Percentiles rank a stretch among this genome's conserved stretches.
phyloP scores from a whole-genome alignment of 1,284 basidiomycete genomes.

The Trametes sp. region DNA sequence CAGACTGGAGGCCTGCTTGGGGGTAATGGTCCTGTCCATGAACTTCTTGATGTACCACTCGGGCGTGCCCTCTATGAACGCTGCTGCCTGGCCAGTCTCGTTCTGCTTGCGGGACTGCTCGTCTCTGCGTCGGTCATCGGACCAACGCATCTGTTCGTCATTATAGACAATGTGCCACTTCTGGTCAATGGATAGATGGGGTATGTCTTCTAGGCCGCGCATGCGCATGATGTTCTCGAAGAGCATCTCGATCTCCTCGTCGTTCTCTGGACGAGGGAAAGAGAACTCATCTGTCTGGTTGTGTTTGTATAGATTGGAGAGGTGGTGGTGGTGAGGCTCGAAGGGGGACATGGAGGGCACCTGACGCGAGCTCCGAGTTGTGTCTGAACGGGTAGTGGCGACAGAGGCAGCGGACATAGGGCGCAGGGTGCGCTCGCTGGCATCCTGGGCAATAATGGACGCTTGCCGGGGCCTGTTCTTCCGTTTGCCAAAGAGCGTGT shows the following conservation, averaged over 20 bases:
- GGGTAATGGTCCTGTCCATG: conserved; percentile 84
- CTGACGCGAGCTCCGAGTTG: conserved; percentile 66
- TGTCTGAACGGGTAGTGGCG: conserved; percentile 67
- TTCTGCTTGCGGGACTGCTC: conserved; percentile 66
- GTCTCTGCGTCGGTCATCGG: conserved; percentile 68
- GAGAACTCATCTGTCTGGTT: conserved; percentile 66
- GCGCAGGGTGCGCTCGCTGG: conserved; percentile 60
- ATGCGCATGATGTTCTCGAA: conserved; percentile 80
- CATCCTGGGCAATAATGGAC: conserved; percentile 53
- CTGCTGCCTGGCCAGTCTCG: conserved; percentile 59
- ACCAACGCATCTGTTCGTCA: conserved; percentile 84
- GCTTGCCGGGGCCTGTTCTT: conserved; percentile 57
- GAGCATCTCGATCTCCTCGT: conserved; percentile 78
- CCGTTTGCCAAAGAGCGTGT: conserved; percentile 62
- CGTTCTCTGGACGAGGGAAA: conserved; percentile 76
- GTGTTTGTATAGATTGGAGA: conserved; percentile 59
- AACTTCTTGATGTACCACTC: conserved; percentile 94
- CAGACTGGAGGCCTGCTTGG: conserved; percentile 81
- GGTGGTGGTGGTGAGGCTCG: conserved; percentile 57
- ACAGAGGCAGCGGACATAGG: conserved; percentile 40
- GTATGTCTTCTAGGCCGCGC: conserved; percentile 68
- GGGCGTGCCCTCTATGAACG: conserved; percentile 70
- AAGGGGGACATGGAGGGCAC: conserved; percentile 61
- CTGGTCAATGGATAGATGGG: conserved; percentile 76
- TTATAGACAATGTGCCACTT: conserved; percentile 95